Base-by-base conservation (phyloP, 148 eudicot genomes). In the Rhododendron molle region DNA sequence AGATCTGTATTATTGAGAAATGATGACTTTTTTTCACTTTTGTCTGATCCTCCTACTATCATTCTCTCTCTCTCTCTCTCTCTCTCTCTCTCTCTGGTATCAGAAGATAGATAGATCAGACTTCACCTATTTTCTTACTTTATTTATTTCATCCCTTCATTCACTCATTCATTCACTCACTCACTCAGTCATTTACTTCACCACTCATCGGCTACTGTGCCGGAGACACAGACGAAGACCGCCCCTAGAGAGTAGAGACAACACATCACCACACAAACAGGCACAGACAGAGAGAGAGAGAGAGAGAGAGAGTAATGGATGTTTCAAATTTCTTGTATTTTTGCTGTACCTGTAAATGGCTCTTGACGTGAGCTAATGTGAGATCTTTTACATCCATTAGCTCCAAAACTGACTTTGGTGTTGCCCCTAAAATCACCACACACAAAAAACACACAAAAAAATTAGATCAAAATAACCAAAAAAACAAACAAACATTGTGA, bases 311-410 rank as follows among this genome's bases (percentile, higher is more conserved):
- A 77, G 16, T 69, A 69, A 28, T 69, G 74, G 60, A 11, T 69
- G 74, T 30, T 69, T 12, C 34, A 69, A 32, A 67, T 34, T 85
- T 50, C 69, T 4, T 65, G 52, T 50, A 54, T 81, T 15, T 67
- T 81, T 54, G 73, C 74, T 30, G 62, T 87, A 90, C 94, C 94
- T 92, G 94, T 80, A 92, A 88, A 87, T 92, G 94, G 88, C 94
- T 92, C 84, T 92, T 92, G 89, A 92, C 94, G 84, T 92, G 94
- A 52, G 94, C 94, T 4, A 92, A 83, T 73, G 93, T 91, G 54
- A 91, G 93, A 91, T 91, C 93, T 86, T 91, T 91, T 73, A 91
- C 93, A 87, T 92, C 92, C 94, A 92, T 92, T 3, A 92, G 91
- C 90, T 92, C 94, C 65, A 92, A 88, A 18, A 92, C 94, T 81